Evolutionary conservation across 2,329 filamentous ascomycete species (phyloP), one percentile per base, ranked within the genome.

Genomic region (Cladosporium velox): DNA sequence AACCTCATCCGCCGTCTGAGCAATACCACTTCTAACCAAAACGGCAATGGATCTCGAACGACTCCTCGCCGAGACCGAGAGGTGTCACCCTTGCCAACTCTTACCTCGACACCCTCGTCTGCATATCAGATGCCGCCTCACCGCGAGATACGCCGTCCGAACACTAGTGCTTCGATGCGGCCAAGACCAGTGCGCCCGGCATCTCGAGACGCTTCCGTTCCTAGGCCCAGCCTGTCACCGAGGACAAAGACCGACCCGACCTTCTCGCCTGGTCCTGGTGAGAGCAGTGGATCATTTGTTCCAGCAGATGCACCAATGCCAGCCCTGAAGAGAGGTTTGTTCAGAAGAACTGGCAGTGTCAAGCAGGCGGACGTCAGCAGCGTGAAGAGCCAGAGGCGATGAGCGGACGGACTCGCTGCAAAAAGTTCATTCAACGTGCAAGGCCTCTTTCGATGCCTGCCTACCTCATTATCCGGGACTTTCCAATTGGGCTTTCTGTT

Each of bases 1-100:
- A 69, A 67, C 35, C 69, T 77, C 59, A 72, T 77, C 67, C 70
- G 75, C 41, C 75, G 76, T 26, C 70, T 75, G 65, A 76, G 71
- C 65, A 55, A 55, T 51, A 32, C 32, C 10, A 65, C 34, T 47
- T 35, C 26, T 12, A 59, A 34, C 12, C 30, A 55, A 14, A 55
- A 21, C 28, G 30, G 18, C 28, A 30, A 55, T 4, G 52, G 32
- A 24, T 4, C 52, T 8, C 52, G 28, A 32, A 14, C 14, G 3
- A 47, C 49, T 8, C 51, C 61, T 10, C 61, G 44, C 5, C 51
- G 61, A 10, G 51, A 54, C 24, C 65, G 67, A 5, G 67, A 70
- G 30, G 67, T 65, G 32, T 71, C 70, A 24, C 69, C 71, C 2
- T 51, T 72, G 55, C 69, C 70, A n/a, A 71, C 67, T 14, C 61